Conservation (phyloP, 1,284 basidiomycete species). For the Tilletia setariae region DNA sequence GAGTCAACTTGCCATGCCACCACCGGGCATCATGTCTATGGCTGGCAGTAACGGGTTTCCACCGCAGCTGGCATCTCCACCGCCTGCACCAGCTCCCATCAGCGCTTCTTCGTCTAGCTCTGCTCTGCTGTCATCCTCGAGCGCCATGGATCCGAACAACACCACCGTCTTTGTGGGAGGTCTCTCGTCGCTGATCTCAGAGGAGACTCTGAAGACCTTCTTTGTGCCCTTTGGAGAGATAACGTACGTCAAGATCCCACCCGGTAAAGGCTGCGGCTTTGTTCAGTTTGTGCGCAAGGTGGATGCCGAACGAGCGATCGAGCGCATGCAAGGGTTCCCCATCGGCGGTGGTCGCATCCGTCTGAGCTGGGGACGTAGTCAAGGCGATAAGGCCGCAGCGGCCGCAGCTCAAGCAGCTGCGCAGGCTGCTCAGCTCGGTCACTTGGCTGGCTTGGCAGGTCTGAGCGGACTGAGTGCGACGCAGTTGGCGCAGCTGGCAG, state of each 20-base stretch:
- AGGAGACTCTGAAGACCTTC: constrained; percentile 46
- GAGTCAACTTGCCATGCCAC: constrained; percentile 1
- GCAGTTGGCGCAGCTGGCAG: constrained; percentile 39
- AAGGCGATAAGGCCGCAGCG: constrained; percentile 52
- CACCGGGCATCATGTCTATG: background rate
- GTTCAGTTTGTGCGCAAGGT: constrained; percentile 88
- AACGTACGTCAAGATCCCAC: constrained; percentile 76
- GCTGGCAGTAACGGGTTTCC: background rate
- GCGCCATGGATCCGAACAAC: constrained; percentile 49
- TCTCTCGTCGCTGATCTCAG: constrained; percentile 48
- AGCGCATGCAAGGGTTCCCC: constrained; percentile 92
- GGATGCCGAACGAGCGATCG: constrained; percentile 86
- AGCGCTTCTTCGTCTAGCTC: constrained; percentile 1
- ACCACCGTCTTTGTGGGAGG: constrained; percentile 54
- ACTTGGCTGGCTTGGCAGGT: constrained; percentile 37
- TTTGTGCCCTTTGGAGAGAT: constrained; percentile 52
- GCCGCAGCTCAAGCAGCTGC: constrained; percentile 44
- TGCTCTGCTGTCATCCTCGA: constrained; percentile 7
- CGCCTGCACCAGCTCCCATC: background rate
- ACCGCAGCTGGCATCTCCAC: background rate
- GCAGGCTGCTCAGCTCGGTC: constrained; percentile 41
- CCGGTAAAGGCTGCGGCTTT: constrained; percentile 91
- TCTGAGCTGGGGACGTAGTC: constrained; percentile 77
- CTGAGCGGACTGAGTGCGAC: constrained; percentile 36
- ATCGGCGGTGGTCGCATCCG: constrained; percentile 79